These are phyloP conservation scores for Saturnispora saitoi DNA, from an alignment of 805 yeast species.

Conservation along the genomic window DNA sequence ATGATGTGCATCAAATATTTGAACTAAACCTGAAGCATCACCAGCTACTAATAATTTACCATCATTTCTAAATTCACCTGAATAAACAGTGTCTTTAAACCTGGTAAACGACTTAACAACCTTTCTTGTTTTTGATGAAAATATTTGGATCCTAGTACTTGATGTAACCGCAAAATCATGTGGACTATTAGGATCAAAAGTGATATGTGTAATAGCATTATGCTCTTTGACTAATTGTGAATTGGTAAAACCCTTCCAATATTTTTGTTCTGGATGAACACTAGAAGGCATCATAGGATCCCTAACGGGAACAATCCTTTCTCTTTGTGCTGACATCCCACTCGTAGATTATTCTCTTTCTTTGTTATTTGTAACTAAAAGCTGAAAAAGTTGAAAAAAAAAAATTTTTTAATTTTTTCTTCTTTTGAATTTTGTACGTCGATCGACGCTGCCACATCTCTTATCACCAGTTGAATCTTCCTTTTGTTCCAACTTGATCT, in stretches of 20 bases:
- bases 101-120: constrained; percentile 78
- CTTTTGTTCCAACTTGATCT: too few relatives aligned
- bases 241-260: constrained; percentile 79
- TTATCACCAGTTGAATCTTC: neutral
- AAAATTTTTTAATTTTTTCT: constrained; percentile 1
- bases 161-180: constrained; percentile 91
- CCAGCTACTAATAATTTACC: constrained; percentile 90
- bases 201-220: constrained; percentile 80
- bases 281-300: constrained; percentile 74
- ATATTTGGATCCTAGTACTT: constrained; percentile 83
- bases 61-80: constrained; percentile 85
- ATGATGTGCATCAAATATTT: constrained; percentile 70
- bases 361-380: neutral
- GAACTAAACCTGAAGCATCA: constrained; percentile 90
- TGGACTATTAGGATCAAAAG: constrained; percentile 79
- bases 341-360: neutral
- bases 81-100: constrained; percentile 85
- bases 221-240: constrained; percentile 91
- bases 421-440: neutral
- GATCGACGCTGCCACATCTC: neutral
- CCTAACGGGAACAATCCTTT: constrained; percentile 55
- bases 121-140: constrained; percentile 89
- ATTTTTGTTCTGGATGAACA: constrained; percentile 86
- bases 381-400: neutral
- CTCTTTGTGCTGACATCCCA: constrained; percentile 64